Base-by-base conservation (phyloP, 148 eudicot genomes). In the Rhododendron kiyosumense region DNA sequence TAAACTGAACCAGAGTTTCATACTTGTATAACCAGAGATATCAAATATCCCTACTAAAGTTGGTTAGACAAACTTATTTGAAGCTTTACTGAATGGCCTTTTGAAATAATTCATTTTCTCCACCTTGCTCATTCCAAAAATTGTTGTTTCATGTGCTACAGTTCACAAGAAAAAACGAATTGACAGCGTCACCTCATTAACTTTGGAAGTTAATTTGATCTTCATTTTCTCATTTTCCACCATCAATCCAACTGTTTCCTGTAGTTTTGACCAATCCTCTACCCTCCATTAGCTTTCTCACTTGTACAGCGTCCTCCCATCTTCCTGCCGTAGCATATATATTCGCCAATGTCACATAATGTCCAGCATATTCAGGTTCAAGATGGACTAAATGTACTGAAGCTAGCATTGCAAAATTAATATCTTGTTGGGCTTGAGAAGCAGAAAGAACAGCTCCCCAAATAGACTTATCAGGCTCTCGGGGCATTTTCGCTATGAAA, bases 381-480 rank as follows among this genome's bases (percentile, higher is more conserved):
- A 91, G 88, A 17, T 86, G 79, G 26, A 91, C 89, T 63, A 91
- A 89, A 81, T 88, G 87, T 45, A 89, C 91, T 9, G 90, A 91
- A 52, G 93, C 93, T 84, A 91, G 79, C 45, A 87, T 76, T 26
- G 90, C 95, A 79, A 88, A 82, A 71, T 79, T 84, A 65, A 91
- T 28, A 43, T 88, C 86, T 38, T 86, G 88, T 63, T 87, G 89
- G 36, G 84, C 90, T 85, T 84, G 86, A 76, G 91, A 83, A 78
- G 95, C 91, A 83, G 90, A 88, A 77, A 93, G 89, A 6, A 93
- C 77, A 61, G 93, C 86, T 8, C 93, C 95, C 95, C 95, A 93
- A 54, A 91, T 85, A 61, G 87, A 83, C 87, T 89, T 89, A 82
- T 86, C 86, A 17, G 95, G 90, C 85, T 85, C 57, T n/a, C 88